These are phyloP conservation scores for Fraxinus sp. DNA, from an alignment of 305 asterid species.

Conservation along the genomic window DNA sequence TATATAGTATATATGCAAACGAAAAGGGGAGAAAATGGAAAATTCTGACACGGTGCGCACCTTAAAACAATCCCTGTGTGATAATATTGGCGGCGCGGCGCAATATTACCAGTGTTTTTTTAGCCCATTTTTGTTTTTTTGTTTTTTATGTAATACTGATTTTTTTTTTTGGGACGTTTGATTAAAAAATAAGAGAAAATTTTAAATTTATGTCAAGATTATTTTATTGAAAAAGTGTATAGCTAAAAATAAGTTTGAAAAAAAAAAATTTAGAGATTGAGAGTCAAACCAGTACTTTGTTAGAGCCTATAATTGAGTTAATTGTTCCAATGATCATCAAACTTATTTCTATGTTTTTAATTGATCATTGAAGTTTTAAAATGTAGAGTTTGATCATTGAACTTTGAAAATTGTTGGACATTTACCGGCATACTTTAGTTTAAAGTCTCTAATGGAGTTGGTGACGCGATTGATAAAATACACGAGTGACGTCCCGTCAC, in stretches of 20 bases:
- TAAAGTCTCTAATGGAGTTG: not conserved
- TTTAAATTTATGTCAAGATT: too few species aligned
- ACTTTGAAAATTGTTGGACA: not conserved
- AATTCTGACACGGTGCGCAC: slow-evolving; percentile 5
- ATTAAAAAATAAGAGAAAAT: too few species aligned
- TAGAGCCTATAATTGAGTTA: not conserved
- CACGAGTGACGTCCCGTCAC: not conserved
- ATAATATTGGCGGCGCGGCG: not conserved
- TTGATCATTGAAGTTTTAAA: not conserved
- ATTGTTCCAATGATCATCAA: not conserved
- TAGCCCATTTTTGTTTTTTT: too few species aligned
- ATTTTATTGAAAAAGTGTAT: too few species aligned
- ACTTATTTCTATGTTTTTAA: too few species aligned
- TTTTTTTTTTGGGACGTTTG: too few species aligned
- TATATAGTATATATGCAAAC: slow-evolving; percentile 8
- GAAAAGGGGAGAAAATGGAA: slow-evolving; percentile 2
- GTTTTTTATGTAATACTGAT: too few species aligned
- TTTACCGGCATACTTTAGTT: too few species aligned
- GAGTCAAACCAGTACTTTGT: too few species aligned
- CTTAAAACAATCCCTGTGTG: not conserved
- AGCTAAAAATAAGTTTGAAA: too few species aligned
- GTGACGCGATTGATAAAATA: not conserved
- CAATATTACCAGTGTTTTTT: too few species aligned
- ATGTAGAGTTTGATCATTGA: not conserved
- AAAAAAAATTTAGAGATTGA: too few species aligned